Evolutionary conservation across 768 basidiomycete species (phyloP), one percentile per base, ranked within the genome.

Genomic region (Nevesoporus exiguus): DNA sequence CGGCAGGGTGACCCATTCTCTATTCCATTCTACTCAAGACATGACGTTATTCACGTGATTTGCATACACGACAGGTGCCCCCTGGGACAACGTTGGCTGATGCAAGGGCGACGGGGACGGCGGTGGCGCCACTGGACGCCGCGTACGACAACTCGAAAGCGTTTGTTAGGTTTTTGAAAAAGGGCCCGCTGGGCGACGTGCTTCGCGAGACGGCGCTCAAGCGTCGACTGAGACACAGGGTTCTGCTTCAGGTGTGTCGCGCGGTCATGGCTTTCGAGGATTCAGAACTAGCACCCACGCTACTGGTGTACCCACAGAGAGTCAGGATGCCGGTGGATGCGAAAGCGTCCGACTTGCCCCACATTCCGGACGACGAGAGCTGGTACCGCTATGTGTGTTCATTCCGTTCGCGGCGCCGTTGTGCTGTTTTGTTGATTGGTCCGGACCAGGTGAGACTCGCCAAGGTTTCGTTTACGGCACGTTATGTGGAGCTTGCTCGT

Each of bases 101-200:
- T 4, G 58, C 54, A 17, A 43, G 52, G 3, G 47, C 11, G 7
- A 47, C 55, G 22, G 54, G 54, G 31, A 41, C 39, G 2, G 22
- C 55, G 30, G 40, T 30, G 2, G 27, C 36, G 13, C 19, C 44
- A 34, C 47, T 67, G 9, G 55, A 69, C 15, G 60, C 57, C 1
- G 33, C 71, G n/a, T 73, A 78, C 46, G 76, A 79, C 44, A 77
- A 73, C 54, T 77, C 77, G 15, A 56, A 60, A 34, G 57, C 72
- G 0, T 78, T 79, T 56, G 46, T 60, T 0, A 55, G 24, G 42
- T 77, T 66, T 56, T 50, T 77, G 42, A 64, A 64, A 27, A 51
- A 59, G 9, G 51, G 64, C 40, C 54, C 62, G 1, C n/a, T 74
- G 4, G 37, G 62, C 13, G 34, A 55, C 5, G 44, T 61, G 60